Base-by-base conservation (phyloP, 768 basidiomycete genomes). In the Tylopilus sp. region DNA sequence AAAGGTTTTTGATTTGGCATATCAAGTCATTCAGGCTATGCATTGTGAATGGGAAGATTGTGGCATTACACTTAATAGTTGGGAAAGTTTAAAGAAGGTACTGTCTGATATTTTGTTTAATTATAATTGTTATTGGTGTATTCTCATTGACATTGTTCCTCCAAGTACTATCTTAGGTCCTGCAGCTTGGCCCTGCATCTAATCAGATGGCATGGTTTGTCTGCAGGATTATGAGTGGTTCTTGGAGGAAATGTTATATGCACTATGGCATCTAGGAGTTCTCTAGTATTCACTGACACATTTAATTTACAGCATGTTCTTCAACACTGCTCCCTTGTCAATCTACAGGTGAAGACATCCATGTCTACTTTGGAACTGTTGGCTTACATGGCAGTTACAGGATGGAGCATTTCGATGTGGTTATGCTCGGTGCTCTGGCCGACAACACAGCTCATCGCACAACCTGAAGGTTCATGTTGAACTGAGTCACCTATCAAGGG, bases 31-130 rank as follows among this genome's bases (percentile, higher is more conserved):
- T 3, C 63, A 61, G n/a, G 31, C 47, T 39, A 55, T 63, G 36
- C 64, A 51, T 7, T 68, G 67, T 55, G 67, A 68, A 10, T 68
- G 67, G 67, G 61, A 61, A 18, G 57, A 43, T 12, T 68, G 67
- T 44, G 31, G 51, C 23, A 43, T 57, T n/a, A 48, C 42, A 47
- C 59, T 68, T 20, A 68, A 68, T 43, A 61, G 67, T 43, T 69
- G 65, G 57, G 20, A 63, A 20, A 57, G 56, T 54, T 51, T 68
- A 42, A 50, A 53, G 44, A 69, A 69, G 67, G 67, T 68, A 68
- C 41, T 64, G 40, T 43, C 20, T 42, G 3, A 36, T 22, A 13
- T 41, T 39, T 51, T 46, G 33, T 47, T 55, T 44, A 36, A n/a
- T 13, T 44, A 38, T 48, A 15, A 12, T 38, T 50, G 44, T 39